Evolutionary conservation across 164 flowering plant genomes (phyloP).

Genomic region (Nelumbo lutea): DNA sequence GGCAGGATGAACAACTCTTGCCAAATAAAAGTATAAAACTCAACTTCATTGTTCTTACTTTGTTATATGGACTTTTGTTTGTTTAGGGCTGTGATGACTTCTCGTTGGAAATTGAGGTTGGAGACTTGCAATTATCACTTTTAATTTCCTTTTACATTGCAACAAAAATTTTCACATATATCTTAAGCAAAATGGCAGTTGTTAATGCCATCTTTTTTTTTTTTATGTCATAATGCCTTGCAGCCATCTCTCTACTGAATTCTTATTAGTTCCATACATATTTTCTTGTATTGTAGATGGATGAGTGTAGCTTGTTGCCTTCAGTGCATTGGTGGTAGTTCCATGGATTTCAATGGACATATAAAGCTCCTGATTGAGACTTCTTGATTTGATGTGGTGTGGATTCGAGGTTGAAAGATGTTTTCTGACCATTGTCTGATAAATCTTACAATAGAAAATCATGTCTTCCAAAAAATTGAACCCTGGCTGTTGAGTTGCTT

Average conservation of each 20-base stretch:
- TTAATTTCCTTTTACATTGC: constrained; percentile 2
- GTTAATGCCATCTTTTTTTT: neutral
- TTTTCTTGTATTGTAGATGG: neutral
- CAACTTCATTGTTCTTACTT: neutral
- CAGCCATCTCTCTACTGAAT: neutral
- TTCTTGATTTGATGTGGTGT: no score
- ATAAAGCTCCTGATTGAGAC: no score
- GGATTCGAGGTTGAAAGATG: no score
- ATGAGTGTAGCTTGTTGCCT: no score
- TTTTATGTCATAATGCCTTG: neutral
- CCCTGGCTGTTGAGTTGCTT: no score
- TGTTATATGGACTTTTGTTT: constrained; percentile 22
- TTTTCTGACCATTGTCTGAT: no score
- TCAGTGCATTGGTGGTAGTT: no score
- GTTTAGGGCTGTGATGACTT: constrained; percentile 30
- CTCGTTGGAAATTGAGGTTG: constrained; percentile 11
- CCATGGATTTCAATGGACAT: no score
- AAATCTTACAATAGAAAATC: no score
- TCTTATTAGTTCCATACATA: constrained; percentile 1
- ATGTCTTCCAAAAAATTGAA: no score
- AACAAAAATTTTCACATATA: neutral
- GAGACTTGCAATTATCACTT: neutral
- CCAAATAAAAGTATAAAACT: no score
- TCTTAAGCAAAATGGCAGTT: neutral
- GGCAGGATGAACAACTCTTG: no score